Percentiles rank a stretch among this genome's conserved stretches.
Evolutionary conservation across 1,139 yeast species (phyloP).

Genomic region (Suhomyces maxii): DNA sequence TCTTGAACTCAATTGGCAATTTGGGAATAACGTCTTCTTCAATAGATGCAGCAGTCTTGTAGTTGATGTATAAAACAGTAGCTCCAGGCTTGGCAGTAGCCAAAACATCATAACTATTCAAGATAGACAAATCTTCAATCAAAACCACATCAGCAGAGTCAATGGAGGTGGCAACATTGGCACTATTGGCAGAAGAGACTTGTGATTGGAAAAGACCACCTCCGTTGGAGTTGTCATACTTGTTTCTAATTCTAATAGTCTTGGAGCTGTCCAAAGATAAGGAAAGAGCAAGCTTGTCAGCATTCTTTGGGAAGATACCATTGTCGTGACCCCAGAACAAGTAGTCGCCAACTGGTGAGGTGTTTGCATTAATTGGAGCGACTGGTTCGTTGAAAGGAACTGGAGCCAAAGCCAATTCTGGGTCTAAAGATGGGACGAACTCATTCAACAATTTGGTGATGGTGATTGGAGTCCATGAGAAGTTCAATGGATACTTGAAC

Average conservation of each 20-base stretch:
- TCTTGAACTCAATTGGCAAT: conserved; percentile 56
- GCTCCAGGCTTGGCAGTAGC: conserved; percentile 61
- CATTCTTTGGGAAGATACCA: conserved; percentile 53
- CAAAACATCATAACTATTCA: conserved; percentile 59
- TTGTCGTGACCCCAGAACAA: conserved; percentile 72
- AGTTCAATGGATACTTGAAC: conserved; percentile 50
- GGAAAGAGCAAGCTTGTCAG: conserved; percentile 68
- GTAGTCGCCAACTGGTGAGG: conserved; percentile 51
- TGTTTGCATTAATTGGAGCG: conserved; percentile 32
- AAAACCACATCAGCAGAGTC: conserved; percentile 64
- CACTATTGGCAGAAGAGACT: conserved; percentile 42
- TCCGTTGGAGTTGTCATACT: conserved; percentile 73
- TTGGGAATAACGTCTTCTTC: conserved; percentile 48
- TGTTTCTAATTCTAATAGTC: conserved; percentile 56
- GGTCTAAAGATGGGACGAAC: conserved; percentile 38
- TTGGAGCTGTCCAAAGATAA: conserved; percentile 65
- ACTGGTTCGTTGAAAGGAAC: conserved; percentile 2
- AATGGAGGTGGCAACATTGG: conserved; percentile 27
- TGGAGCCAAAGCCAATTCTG: conserved; percentile 21
- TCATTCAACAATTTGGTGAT: conserved; percentile 50
- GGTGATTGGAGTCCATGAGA: conserved; percentile 59
- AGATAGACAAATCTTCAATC: conserved; percentile 58
- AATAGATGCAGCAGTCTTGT: conserved; percentile 39
- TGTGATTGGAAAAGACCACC: conserved; percentile 88
- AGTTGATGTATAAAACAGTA: conserved; percentile 50